These are phyloP conservation scores for Fagopyrum homotropicum DNA, from an alignment of 148 eudicot genomes.

Conservation along the genomic window DNA sequence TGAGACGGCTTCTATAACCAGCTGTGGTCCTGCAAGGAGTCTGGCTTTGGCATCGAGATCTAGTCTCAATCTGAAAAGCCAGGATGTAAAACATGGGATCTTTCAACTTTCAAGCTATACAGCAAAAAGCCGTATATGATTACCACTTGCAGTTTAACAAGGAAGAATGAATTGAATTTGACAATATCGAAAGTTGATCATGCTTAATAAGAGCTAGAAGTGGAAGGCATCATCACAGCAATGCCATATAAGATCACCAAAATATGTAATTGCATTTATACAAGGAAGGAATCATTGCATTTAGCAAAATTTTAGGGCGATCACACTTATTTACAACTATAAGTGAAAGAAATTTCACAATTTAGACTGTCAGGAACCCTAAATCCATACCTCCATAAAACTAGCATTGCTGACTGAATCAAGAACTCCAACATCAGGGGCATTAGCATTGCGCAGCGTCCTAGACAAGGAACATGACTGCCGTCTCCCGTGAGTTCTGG, in stretches of 20 bases:
- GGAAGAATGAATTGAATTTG: too few species aligned
- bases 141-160: too few species aligned
- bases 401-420: constrained; percentile 64
- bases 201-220: neutral
- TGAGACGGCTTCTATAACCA: constrained; percentile 46
- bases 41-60: constrained; percentile 60
- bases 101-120: too few species aligned
- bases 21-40: constrained; percentile 39
- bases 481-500: constrained; percentile 42
- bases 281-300: neutral
- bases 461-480: constrained; percentile 39
- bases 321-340: neutral
- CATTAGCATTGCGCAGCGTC: constrained; percentile 29
- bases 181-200: neutral
- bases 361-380: neutral
- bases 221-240: neutral
- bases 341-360: neutral
- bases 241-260: neutral
- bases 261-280: neutral
- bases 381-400: constrained; percentile 68
- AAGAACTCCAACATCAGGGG: constrained; percentile 28
- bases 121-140: too few species aligned
- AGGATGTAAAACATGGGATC: neutral
- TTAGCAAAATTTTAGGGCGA: neutral
- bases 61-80: constrained; percentile 51